phyloP scores from a whole-genome alignment of 2,329 filamentous ascomycete species.

The Xylariaceae sp. region DNA sequence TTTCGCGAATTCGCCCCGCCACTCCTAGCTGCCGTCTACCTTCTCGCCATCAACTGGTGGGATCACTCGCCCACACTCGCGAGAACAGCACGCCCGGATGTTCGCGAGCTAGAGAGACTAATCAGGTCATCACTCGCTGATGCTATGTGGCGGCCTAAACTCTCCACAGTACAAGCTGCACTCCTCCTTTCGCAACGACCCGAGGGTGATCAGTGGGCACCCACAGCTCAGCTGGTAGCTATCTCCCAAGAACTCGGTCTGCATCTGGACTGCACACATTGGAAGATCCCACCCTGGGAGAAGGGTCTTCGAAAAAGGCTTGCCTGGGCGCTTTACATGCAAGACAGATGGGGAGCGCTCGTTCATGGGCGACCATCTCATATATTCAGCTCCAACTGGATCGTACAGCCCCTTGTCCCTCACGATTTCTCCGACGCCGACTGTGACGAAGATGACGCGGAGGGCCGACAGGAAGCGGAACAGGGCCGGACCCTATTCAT shows the following conservation, averaged over 20 bases:
- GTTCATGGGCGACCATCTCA: constrained; percentile 71
- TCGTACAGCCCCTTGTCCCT: constrained; percentile 51
- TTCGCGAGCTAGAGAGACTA: constrained; percentile 66
- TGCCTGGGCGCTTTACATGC: constrained; percentile 89
- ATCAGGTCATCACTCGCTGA: constrained; percentile 68
- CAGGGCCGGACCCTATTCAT: constrained; percentile 65
- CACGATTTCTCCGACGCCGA: constrained; percentile 62
- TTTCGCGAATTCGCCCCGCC: constrained; percentile 71
- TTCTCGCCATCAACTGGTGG: constrained; percentile 86
- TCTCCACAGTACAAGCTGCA: constrained; percentile 74
- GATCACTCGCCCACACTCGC: constrained; percentile 65
- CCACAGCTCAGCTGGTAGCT: constrained; percentile 82
- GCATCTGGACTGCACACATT: constrained; percentile 78
- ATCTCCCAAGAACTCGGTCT: constrained; percentile 82
- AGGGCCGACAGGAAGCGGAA: constrained; percentile 61
- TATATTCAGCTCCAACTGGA: constrained; percentile 55
- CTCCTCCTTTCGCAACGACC: constrained; percentile 69
- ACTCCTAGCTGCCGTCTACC: constrained; percentile 73
- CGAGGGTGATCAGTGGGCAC: constrained; percentile 73
- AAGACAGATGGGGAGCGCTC: constrained; percentile 79
- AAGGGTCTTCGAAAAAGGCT: constrained; percentile 77
- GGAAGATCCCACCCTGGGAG: constrained; percentile 88
- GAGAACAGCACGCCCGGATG: constrained; percentile 61
- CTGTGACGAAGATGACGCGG: constrained; percentile 55
- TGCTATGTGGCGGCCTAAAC: constrained; percentile 75